Percentiles rank a stretch among this genome's conserved stretches.
Evolutionary conservation across 164 flowering plant genomes (phyloP).

Genomic region (Stephania japonica): DNA sequence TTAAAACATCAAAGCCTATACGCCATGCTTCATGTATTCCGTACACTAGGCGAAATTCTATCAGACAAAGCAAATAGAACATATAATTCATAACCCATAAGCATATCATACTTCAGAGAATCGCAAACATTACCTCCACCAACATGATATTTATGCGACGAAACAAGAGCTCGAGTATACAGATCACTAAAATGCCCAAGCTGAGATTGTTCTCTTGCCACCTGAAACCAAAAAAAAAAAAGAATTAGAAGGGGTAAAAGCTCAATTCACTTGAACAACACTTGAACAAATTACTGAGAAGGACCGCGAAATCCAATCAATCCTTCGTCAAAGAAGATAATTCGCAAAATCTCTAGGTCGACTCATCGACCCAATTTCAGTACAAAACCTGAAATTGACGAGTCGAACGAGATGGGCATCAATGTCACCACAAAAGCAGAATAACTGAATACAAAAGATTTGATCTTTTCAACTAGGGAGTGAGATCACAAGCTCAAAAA

Average conservation of each 20-base stretch:
- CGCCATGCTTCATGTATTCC: neutral
- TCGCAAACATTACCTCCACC: conserved; percentile 33
- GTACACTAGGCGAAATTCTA: neutral
- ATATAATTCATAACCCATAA: conserved; percentile 4
- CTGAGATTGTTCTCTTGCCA: conserved; percentile 32
- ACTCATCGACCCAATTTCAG: too few relatives aligned
- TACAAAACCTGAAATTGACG: too few relatives aligned
- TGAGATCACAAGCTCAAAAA: neutral
- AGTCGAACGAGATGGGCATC: too few relatives aligned
- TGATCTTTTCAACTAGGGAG: neutral
- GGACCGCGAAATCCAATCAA: too few relatives aligned
- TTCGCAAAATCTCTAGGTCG: too few relatives aligned
- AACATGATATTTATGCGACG: conserved; percentile 22
- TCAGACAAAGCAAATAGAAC: neutral
- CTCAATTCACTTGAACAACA: neutral
- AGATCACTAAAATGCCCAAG: conserved; percentile 28
- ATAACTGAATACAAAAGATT: neutral
- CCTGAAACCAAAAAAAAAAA: conserved; percentile 24
- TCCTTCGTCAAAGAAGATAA: too few relatives aligned
- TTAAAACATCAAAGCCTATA: neutral
- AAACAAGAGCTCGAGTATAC: conserved; percentile 23
- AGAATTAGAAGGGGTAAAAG: neutral
- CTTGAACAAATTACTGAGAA: neutral
- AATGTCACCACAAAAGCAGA: neutral
- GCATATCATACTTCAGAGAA: neutral